Base-by-base conservation (phyloP, 768 basidiomycete genomes). In the Phanerochaete carnosa region DNA sequence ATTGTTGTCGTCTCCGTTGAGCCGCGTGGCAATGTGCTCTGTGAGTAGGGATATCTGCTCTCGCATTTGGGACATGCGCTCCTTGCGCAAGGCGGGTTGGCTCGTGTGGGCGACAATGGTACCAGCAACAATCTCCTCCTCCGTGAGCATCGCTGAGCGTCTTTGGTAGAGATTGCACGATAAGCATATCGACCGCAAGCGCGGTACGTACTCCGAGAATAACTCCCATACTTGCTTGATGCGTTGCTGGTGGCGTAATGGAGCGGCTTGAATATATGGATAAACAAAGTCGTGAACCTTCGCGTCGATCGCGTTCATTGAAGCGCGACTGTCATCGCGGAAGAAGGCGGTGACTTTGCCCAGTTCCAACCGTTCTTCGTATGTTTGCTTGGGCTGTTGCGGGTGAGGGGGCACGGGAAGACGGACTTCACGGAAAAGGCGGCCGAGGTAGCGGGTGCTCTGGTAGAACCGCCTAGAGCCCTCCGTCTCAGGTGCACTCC, bases 81-180 rank as follows among this genome's bases (percentile, higher is more conserved):
- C 80, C 58, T 70, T 76, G 22, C 85, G 75, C 57, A 72, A 76
- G 13, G 51, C 51, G n/a, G 37, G 35, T 19, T 49, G 82, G 0
- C 82, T 79, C 8, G 76, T 81, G 59, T 84, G 84, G 19, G 84
- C 83, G 0, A 79, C 72, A 51, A 88, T 87, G 0, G 85, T 86
- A 0, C 87, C 87, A 16, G 85, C 69, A 3, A 86, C 69, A 0
- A 79, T 83, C 69, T 88, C 87, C 65, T 82, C 84, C 65, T 89
- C 85, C 6, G 80, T 79, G 1, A 88, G 72, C 47, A 73, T 71
- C 2, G 76, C 73, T 6, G 69, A 70, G 33, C 73, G 74, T 22
- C 66, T 63, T 55, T 75, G 73, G 5, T 79, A 80, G 0, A 86
- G 71, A 1, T 77, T 78, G 66, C 81, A 72, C 12, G 73, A 67